A percentile compares a stretch with the other conserved stretches of the same genome.
phyloP scores from a whole-genome alignment of 768 basidiomycete genomes.

The Trametes cinnabarina region DNA sequence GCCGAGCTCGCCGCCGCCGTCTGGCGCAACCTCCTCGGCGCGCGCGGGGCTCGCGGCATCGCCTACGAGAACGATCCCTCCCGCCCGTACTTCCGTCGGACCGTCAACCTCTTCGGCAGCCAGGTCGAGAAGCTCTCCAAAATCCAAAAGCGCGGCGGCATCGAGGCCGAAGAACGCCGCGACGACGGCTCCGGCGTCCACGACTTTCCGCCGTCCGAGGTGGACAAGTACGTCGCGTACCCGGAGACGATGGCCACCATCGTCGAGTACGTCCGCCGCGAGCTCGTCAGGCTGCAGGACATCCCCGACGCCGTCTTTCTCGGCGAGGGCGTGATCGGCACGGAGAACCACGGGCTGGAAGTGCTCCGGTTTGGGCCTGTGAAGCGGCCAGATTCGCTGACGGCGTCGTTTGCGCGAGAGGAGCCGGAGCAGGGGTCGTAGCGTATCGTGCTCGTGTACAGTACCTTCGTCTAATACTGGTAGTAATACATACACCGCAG shows the following conservation, averaged over 20 bases:
- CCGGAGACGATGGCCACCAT: slow-evolving; percentile 72
- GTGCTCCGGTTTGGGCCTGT: slow-evolving; percentile 32
- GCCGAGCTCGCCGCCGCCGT: slow-evolving; percentile 81
- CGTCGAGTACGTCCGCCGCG: slow-evolving; percentile 67
- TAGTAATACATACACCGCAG: no score
- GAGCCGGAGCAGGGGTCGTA: neutral
- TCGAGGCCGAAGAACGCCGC: slow-evolving; percentile 54
- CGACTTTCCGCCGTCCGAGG: slow-evolving; percentile 60
- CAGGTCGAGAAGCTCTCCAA: slow-evolving; percentile 59
- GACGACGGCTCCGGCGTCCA: slow-evolving; percentile 74
- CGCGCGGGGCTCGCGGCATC: slow-evolving; percentile 75
- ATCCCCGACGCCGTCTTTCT: slow-evolving; percentile 42
- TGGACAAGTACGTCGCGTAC: slow-evolving; percentile 68
- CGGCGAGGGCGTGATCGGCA: slow-evolving; percentile 33
- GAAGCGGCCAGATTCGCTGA: neutral
- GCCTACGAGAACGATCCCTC: slow-evolving; percentile 28
- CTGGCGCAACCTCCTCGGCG: slow-evolving; percentile 91
- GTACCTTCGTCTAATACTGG: slow-evolving; percentile 8
- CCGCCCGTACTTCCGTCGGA: slow-evolving; percentile 47
- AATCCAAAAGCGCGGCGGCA: slow-evolving; percentile 36
- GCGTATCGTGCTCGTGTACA: neutral
- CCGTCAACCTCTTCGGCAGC: slow-evolving; percentile 71
- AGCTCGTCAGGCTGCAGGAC: slow-evolving; percentile 64
- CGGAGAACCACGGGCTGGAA: slow-evolving; percentile 33
- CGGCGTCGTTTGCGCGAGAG: neutral